Evolutionary conservation across 495 filamentous ascomycete genomes (phyloP).

Genomic region (Lasiosphaeria hispida): DNA sequence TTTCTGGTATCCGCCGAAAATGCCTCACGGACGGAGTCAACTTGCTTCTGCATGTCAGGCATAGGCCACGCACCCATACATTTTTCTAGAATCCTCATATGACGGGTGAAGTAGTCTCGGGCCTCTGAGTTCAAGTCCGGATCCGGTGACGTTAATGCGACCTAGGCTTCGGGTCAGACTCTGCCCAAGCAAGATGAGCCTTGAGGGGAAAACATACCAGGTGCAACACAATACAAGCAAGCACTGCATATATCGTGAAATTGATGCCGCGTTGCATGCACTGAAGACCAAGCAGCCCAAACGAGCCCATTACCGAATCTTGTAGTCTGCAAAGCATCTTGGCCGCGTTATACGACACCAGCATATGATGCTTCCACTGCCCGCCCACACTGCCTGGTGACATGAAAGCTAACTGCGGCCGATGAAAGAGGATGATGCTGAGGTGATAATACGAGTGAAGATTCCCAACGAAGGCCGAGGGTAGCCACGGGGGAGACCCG

Average conservation of each 20-base stretch:
- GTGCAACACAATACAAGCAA: constrained; percentile 94
- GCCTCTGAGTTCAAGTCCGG: constrained; percentile 83
- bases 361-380: constrained; percentile 85
- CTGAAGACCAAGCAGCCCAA: constrained; percentile 75
- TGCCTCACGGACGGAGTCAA: constrained; percentile 84
- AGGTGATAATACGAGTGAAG: constrained; percentile 92
- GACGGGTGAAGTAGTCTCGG: constrained; percentile 85
- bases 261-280: constrained; percentile 96
- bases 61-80: constrained; percentile 84
- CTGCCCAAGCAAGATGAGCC: neutral
- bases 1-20: constrained; percentile 86
- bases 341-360: constrained; percentile 80
- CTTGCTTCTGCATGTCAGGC: constrained; percentile 87
- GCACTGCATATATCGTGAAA: constrained; percentile 87
- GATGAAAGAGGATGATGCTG: constrained; percentile 80
- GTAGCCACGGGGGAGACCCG: constrained; percentile 78
- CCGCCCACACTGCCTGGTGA: constrained; percentile 70
- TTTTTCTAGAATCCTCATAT: constrained; percentile 92
- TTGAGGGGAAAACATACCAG: constrained; percentile 58
- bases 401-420: constrained; percentile 78
- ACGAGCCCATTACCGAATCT: constrained; percentile 75
- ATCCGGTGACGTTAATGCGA: constrained; percentile 91
- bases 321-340: constrained; percentile 89
- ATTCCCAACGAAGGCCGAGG: constrained; percentile 88
- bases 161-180: constrained; percentile 46